Conservation (phyloP, 257 asterid genomes). For the Euphrasia confusa region DNA sequence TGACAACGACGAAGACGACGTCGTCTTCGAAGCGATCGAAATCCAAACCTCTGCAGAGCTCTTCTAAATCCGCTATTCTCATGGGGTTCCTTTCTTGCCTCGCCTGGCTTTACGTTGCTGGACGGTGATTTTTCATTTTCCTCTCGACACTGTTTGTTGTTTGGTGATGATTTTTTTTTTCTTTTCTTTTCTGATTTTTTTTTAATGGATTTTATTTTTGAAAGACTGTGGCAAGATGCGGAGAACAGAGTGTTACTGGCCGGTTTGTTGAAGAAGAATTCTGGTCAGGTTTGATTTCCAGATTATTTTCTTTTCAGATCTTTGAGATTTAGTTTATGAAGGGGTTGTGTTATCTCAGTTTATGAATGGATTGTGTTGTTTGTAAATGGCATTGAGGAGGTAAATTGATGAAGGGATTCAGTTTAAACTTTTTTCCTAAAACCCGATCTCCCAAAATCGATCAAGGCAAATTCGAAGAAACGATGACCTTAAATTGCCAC, state of each 20-base stretch:
- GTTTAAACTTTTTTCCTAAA: conserved; percentile 1
- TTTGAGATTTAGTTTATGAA: conserved; percentile 14
- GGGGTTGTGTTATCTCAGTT: neutral
- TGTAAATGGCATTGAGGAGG: neutral
- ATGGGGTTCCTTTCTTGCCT: conserved; percentile 76
- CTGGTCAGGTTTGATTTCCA: conserved; percentile 57
- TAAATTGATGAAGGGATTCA: neutral
- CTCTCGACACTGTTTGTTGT: neutral
- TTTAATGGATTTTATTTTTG: neutral
- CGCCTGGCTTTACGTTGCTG: conserved; percentile 95
- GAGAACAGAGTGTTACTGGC: conserved; percentile 62
- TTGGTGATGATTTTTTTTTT: neutral
- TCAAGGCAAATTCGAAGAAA: neutral
- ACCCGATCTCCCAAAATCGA: too few relatives aligned
- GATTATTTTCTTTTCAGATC: neutral
- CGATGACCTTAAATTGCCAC: neutral
- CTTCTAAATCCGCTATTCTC: conserved; percentile 65
- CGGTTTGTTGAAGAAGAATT: conserved; percentile 46
- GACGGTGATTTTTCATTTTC: conserved; percentile 45
- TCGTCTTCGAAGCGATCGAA: conserved; percentile 67
- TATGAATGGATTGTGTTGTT: neutral
- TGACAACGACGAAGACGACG: conserved; percentile 38
- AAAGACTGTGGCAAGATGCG: conserved; percentile 94
- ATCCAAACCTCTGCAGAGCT: conserved; percentile 44
- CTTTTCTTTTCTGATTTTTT: neutral